These are phyloP conservation scores for Daedaleopsis nitida DNA, from an alignment of 768 basidiomycete genomes.

Conservation along the genomic window DNA sequence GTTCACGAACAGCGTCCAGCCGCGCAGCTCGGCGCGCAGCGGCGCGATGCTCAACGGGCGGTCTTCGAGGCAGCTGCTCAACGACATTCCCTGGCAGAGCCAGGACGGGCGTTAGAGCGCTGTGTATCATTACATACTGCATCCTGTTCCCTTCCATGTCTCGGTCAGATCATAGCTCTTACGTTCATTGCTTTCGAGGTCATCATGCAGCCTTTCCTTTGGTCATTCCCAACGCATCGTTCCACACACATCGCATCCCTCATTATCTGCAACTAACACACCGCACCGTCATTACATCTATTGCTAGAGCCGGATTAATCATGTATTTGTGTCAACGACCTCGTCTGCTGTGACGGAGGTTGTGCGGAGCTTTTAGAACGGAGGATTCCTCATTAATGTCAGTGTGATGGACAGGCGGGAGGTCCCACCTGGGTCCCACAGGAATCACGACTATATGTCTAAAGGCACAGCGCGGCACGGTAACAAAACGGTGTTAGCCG, in stretches of 20 bases:
- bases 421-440: not conserved
- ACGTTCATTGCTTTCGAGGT: slow-evolving; percentile 21
- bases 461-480: not conserved
- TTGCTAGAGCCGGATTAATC: slow-evolving; percentile 21
- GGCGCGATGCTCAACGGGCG: slow-evolving; percentile 37
- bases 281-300: slow-evolving; percentile 18
- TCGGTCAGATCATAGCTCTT: slow-evolving; percentile 7
- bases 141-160: not conserved
- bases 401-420: not conserved
- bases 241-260: slow-evolving; percentile 2
- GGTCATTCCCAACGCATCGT: slow-evolving; percentile 1
- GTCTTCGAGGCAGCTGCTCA: slow-evolving; percentile 53
- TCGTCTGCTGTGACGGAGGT: too few species aligned
- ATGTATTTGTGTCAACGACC: slow-evolving; percentile 10
- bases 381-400: not conserved
- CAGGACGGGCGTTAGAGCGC: slow-evolving; percentile 14
- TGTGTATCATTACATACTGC: slow-evolving; percentile 10
- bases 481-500: not conserved
- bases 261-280: slow-evolving; percentile 10
- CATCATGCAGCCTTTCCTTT: slow-evolving; percentile 6
- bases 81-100: slow-evolving; percentile 65
- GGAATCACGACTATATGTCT: not conserved
- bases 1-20: slow-evolving; percentile 8
- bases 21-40: not conserved
- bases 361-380: too few species aligned